These are phyloP conservation scores for Cyphellophora europaea DNA, from an alignment of 2,329 filamentous ascomycete genomes.

Conservation along the genomic window DNA sequence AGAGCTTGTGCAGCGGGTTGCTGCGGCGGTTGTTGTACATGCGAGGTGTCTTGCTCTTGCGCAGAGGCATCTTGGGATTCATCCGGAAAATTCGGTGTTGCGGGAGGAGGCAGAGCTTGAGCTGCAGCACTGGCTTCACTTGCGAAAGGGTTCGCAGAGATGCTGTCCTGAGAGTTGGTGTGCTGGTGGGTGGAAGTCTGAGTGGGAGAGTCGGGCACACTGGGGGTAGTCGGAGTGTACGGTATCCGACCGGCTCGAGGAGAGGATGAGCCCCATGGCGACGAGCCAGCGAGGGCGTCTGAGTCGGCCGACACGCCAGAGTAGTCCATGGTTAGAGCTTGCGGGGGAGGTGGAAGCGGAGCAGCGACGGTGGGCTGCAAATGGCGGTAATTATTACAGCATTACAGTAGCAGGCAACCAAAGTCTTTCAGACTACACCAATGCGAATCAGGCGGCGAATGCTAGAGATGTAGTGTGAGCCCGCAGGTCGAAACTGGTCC, in stretches of 20 bases:
- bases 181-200: slow-evolving; percentile 23
- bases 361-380: no score
- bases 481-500: no score
- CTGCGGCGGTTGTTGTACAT: slow-evolving; percentile 2
- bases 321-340: slow-evolving; percentile 56
- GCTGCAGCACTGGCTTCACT: slow-evolving; percentile 23
- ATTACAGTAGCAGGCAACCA: no score
- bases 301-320: slow-evolving; percentile 48
- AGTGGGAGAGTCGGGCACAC: slow-evolving; percentile 32
- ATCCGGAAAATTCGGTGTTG: background rate
- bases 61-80: background rate
- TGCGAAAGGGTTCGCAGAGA: slow-evolving; percentile 20
- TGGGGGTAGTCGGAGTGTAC: slow-evolving; percentile 23
- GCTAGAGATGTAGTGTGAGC: no score
- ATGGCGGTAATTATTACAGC: no score
- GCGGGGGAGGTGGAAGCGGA: no score
- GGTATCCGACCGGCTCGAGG: slow-evolving; percentile 42
- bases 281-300: slow-evolving; percentile 48
- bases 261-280: slow-evolving; percentile 55
- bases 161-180: slow-evolving; percentile 16
- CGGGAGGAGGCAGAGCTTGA: slow-evolving; percentile 20
- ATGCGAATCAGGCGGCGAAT: no score
- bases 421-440: no score
- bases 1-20: slow-evolving; percentile 17
- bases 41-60: slow-evolving; percentile 3